Base-by-base conservation (phyloP, 208 protist genomes). In the Porcisia deanei region DNA sequence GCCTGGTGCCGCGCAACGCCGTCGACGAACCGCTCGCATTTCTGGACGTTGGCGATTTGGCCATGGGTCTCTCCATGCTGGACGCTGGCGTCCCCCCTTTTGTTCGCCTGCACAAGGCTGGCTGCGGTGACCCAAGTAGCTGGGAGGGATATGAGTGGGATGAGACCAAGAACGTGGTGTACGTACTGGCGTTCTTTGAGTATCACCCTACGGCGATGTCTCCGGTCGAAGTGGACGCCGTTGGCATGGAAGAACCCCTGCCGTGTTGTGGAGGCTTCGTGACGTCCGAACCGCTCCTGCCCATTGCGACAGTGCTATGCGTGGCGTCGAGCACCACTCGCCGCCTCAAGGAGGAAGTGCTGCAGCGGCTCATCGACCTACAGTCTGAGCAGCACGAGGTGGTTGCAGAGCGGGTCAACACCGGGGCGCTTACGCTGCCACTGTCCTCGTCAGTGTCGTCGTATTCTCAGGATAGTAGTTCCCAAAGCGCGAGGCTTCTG, bases 51-150 rank as follows among this genome's bases (percentile, higher is more conserved):
- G 90, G 91, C 45, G 88, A 94, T 72, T 65, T 95, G 68, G 76
- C 88, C 41, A 91, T 95, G 84, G 93, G 89, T 0, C 75, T 97
- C 3, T 90, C 88, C 30, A 95, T 95, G 88, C 80, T 95, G 34
- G 91, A 95, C 73, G 93, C 89, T 12, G 91, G 93, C 52, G 91
- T 97, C 61, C 93, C 93, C 1, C 85, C 91, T 1, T 84, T 91
- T 58, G 91, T 97, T 37, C 88, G 86, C 7, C 85, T 97, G 70
- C 91, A 97, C 79, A 63, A 57, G 4, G 75, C 85, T 6, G 57
- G 66, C 60, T 97, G 92, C 71, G 12, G 55, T 1, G 69, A 71
- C 8, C 71, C 65, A 22, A 41, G n/a, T 12, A 39, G 1, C 41
- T 88, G 87, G 87, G 89, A 91, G 77, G 83, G 82, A 14, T 79